These are phyloP conservation scores for Trypanosoma scelopori DNA, from an alignment of 208 protist genomes.

Conservation along the genomic window DNA sequence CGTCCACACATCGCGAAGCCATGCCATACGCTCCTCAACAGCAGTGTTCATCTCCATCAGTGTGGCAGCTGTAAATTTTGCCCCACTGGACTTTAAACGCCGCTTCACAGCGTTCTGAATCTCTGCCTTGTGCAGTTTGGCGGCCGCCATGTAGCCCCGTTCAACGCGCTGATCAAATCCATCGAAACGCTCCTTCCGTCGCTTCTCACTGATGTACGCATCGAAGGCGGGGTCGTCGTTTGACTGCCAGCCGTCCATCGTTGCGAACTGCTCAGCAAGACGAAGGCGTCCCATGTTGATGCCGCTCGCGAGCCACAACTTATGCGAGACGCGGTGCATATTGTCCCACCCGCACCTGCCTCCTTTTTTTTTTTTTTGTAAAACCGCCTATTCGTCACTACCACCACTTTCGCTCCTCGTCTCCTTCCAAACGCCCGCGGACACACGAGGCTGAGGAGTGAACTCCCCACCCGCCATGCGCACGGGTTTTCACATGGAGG, in stretches of 20 bases:
- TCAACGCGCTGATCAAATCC: conserved; percentile 88
- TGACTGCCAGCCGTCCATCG: conserved; percentile 81
- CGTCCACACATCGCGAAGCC: conserved; percentile 86
- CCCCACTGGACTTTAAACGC: conserved; percentile 40
- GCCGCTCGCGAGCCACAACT: conserved; percentile 41
- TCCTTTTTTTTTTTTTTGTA: no score
- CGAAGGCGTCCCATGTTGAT: conserved; percentile 65
- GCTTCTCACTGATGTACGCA: conserved; percentile 67
- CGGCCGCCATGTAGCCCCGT: conserved; percentile 59
- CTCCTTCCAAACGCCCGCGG: no score
- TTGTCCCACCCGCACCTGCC: no score
- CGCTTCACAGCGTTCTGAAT: conserved; percentile 85
- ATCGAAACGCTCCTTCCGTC: conserved; percentile 68
- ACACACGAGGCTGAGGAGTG: no score
- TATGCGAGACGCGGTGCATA: conserved; percentile 12
- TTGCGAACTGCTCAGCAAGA: conserved; percentile 76
- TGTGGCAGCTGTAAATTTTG: conserved; percentile 64
- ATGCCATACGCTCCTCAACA: conserved; percentile 65
- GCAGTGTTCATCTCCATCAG: conserved; percentile 63
- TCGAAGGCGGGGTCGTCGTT: conserved; percentile 67
- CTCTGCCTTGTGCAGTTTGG: conserved; percentile 68
- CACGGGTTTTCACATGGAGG: no score
- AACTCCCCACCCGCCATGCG: no score
- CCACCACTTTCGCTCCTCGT: neutral
- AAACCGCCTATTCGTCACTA: no score